Conservation (phyloP, 768 basidiomycete genomes). For the Xerocomellus intermedius region DNA sequence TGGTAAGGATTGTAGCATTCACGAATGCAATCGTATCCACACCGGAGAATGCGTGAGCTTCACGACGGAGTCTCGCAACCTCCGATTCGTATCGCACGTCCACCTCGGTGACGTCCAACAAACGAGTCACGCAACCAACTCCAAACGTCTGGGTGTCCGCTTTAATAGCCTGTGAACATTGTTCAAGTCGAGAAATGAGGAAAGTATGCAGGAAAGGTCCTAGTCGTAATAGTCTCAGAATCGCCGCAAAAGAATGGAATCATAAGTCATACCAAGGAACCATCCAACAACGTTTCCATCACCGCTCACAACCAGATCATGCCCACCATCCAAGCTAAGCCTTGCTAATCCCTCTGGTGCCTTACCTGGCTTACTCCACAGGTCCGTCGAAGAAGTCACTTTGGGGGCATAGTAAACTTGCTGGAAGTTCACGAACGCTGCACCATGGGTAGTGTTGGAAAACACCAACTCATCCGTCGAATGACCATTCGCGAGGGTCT, state of each 20-base stretch:
- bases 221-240: slow-evolving; percentile 5
- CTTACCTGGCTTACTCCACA: slow-evolving; percentile 73
- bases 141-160: slow-evolving; percentile 56
- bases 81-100: slow-evolving; percentile 61
- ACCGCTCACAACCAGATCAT: slow-evolving; percentile 60
- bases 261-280: slow-evolving; percentile 57
- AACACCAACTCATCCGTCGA: slow-evolving; percentile 59
- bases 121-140: slow-evolving; percentile 54
- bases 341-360: slow-evolving; percentile 60
- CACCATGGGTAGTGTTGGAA: slow-evolving; percentile 38
- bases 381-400: slow-evolving; percentile 39
- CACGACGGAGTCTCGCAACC: slow-evolving; percentile 53
- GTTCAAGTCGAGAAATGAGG: slow-evolving; percentile 49
- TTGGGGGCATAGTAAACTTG: slow-evolving; percentile 61
- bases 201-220: slow-evolving; percentile 46
- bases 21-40: slow-evolving; percentile 52
- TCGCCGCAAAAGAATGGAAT: not conserved
- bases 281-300: slow-evolving; percentile 69
- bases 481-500: slow-evolving; percentile 50
- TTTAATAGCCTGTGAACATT: slow-evolving; percentile 49
- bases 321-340: slow-evolving; percentile 71
- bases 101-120: slow-evolving; percentile 59
- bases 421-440: slow-evolving; percentile 70
- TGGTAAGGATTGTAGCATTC: slow-evolving; percentile 70
- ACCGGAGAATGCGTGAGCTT: slow-evolving; percentile 35